Evolutionary conservation across 2,329 filamentous ascomycete species (phyloP).

Genomic region (Hortaea werneckii): DNA sequence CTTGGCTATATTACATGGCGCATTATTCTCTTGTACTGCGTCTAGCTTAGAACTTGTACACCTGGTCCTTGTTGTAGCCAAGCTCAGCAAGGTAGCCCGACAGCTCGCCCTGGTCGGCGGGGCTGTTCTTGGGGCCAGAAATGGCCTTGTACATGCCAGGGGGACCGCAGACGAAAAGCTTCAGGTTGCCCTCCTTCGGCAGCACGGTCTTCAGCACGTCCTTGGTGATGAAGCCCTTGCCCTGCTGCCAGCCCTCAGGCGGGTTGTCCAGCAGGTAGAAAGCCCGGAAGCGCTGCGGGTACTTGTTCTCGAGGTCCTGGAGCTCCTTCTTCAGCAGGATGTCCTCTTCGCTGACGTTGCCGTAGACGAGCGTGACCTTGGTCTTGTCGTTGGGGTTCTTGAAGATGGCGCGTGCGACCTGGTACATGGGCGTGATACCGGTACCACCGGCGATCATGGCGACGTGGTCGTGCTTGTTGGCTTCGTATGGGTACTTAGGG

Average conservation of each 20-base stretch:
- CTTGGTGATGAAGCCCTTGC: constrained; percentile 75
- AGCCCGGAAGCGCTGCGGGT: constrained; percentile 86
- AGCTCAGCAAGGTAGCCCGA: constrained; percentile 71
- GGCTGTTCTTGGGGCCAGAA: constrained; percentile 79
- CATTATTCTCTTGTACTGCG: too few relatives aligned
- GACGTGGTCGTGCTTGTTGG: constrained; percentile 89
- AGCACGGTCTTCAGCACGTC: constrained; percentile 90
- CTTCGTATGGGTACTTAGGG: constrained; percentile 79
- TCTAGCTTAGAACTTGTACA: constrained; percentile 73
- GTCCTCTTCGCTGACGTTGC: constrained; percentile 80
- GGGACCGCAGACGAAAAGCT: constrained; percentile 92
- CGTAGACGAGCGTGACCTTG: constrained; percentile 91
- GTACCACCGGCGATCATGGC: constrained; percentile 86
- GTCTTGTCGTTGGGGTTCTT: constrained; percentile 94
- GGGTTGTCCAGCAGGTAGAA: constrained; percentile 90
- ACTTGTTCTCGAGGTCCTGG: constrained; percentile 81
- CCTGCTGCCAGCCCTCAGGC: constrained; percentile 65
- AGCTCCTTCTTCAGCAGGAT: constrained; percentile 84
- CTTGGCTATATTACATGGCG: too few relatives aligned
- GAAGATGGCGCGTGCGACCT: constrained; percentile 85
- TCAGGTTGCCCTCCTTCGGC: constrained; percentile 83
- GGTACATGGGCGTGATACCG: constrained; percentile 96
- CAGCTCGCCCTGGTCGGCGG: constrained; percentile 89
- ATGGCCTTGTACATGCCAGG: constrained; percentile 89
- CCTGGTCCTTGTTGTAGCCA: constrained; percentile 77